phyloP scores from a whole-genome alignment of 345 rosid genomes.

The Pelargonium nanum region DNA sequence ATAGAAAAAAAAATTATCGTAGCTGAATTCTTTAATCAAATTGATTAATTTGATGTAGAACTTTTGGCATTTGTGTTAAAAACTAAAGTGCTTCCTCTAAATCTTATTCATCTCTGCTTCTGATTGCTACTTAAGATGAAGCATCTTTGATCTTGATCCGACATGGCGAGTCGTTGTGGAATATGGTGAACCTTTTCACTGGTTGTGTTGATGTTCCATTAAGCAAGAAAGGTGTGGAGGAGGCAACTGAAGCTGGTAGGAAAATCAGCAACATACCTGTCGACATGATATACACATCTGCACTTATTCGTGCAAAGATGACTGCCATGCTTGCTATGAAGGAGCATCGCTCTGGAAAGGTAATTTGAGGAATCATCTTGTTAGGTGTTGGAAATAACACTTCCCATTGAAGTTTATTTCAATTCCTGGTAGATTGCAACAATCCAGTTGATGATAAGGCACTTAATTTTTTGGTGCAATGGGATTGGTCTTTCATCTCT shows the following conservation, averaged over 20 bases:
- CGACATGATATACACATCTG: slow-evolving; percentile 82
- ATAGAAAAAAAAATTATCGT: no score
- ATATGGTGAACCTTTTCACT: slow-evolving; percentile 91
- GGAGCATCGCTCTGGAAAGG: slow-evolving; percentile 91
- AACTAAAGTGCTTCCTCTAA: neutral
- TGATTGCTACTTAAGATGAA: slow-evolving; percentile 43
- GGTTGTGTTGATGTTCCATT: slow-evolving; percentile 98
- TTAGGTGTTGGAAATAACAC: neutral
- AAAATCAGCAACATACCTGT: slow-evolving; percentile 91
- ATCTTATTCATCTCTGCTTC: neutral
- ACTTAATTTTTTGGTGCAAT: neutral
- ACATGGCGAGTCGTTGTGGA: slow-evolving; percentile 99
- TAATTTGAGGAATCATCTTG: slow-evolving; percentile 11
- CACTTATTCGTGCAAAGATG: slow-evolving; percentile 95
- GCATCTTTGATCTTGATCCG: slow-evolving; percentile 77
- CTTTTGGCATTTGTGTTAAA: neutral
- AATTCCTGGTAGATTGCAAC: neutral
- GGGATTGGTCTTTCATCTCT: no score
- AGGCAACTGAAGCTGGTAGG: slow-evolving; percentile 98
- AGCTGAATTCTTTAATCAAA: neutral
- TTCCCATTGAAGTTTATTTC: neutral
- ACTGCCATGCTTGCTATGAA: slow-evolving; percentile 99
- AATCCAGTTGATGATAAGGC: neutral
- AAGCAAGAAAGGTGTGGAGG: slow-evolving; percentile 82
- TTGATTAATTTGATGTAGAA: neutral